These are phyloP conservation scores for Cryptosporidium ubiquitum DNA, from an alignment of 169 alveolate species.

Conservation along the genomic window DNA sequence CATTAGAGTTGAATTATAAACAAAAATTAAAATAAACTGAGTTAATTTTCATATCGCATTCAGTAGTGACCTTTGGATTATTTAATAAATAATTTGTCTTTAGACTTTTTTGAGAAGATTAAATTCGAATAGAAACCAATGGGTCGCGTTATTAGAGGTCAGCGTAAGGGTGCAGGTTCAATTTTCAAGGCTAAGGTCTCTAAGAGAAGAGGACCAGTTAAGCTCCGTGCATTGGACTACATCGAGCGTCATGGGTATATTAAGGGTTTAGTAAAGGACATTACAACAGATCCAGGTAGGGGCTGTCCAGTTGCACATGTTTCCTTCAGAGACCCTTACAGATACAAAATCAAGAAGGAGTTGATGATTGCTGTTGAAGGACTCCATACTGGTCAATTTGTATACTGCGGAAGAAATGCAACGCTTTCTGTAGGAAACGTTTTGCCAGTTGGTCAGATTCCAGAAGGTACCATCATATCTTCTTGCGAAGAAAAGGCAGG, in stretches of 20 bases:
- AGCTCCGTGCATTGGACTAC: slow-evolving; percentile 94
- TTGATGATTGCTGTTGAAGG: slow-evolving; percentile 99
- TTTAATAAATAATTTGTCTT: background rate
- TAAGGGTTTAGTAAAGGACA: slow-evolving; percentile 97
- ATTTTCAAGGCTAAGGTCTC: slow-evolving; percentile 94
- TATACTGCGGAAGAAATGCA: slow-evolving; percentile 97
- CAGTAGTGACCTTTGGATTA: slow-evolving; percentile 35
- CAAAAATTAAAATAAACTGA: background rate
- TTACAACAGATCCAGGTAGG: slow-evolving; percentile 99
- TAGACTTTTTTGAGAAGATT: background rate
- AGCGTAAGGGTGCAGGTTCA: slow-evolving; percentile 97
- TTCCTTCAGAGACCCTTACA: slow-evolving; percentile 96
- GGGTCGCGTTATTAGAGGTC: slow-evolving; percentile 87
- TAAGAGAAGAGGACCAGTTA: slow-evolving; percentile 95
- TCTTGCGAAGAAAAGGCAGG: slow-evolving; percentile 96
- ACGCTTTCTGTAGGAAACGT: slow-evolving; percentile 96
- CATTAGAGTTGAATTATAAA: background rate
- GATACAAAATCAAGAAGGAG: slow-evolving; percentile 93
- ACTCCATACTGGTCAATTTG: slow-evolving; percentile 97
- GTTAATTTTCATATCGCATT: background rate
- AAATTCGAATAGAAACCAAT: slow-evolving; percentile 44
- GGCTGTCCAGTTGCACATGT: slow-evolving; percentile 98
- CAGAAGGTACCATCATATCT: slow-evolving; percentile 98
- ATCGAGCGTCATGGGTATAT: slow-evolving; percentile 88
- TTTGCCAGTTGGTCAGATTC: slow-evolving; percentile 95